Evolutionary conservation across 2,329 filamentous ascomycete genomes (phyloP), one percentile per base, ranked within the genome.

Genomic region (Achaetomium macrosporum): DNA sequence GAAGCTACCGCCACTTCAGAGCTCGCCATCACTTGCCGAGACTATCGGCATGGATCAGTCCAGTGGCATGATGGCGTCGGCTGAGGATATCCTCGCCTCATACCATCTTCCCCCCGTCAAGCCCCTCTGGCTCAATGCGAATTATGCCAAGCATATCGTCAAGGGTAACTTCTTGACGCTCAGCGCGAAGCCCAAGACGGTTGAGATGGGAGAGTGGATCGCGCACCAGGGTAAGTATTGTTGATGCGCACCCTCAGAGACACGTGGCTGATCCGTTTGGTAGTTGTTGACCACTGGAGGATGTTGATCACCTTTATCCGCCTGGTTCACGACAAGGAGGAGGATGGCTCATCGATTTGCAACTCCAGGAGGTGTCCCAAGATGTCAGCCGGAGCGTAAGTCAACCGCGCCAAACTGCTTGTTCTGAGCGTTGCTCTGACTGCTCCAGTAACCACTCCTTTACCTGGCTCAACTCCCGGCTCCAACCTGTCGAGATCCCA

Each of bases 121-220:
- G 55, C 88, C 88, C 15, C 73, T 88, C 56, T 90, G 88, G 83
- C 82, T 90, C 64, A 85, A 88, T 64, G 79, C 85, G 51, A 74
- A 82, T 57, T 87, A 88, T 66, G 85, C 87, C 50, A 88, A 86
- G 67, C 84, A 95, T 65, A 95, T 96, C 60, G 91, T 96, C 65
- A 95, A 92, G 75, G 92, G 92, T 55, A 97, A 96, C 74, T 96
- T 97, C 68, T 90, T 96, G 85, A 96, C 92, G 11, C 73, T 97
- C 55, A 95, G 91, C 64, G 90, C 90, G 46, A 87, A 91, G 66
- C 92, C 92, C 19, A 91, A 92, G 74, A 91, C 93, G 52, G 88
- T 96, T 42, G 92, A 96, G 65, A 84, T 90, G 67, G 92, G 90
- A 60, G 92, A 97, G 71, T 97, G 92, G 92, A 80, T 96, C 62